These are phyloP conservation scores for Penicillium sp. DNA, from an alignment of 2,329 filamentous ascomycete species.

Conservation along the genomic window DNA sequence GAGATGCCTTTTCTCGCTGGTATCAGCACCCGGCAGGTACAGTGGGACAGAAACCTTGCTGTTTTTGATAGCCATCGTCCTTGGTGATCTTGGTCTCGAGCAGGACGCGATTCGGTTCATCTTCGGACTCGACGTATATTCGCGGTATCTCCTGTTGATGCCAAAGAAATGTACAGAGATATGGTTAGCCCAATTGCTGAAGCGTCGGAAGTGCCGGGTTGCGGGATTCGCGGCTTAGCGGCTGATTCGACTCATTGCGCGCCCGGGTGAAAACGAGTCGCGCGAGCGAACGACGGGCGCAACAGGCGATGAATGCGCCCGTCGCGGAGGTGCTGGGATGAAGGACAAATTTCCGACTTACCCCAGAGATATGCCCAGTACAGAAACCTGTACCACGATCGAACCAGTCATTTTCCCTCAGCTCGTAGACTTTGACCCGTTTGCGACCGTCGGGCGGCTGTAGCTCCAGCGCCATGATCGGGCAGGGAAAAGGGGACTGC, in stretches of 20 bases:
- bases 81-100: constrained; percentile 88
- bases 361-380: constrained; percentile 72
- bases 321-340: not conserved
- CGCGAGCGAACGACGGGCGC: constrained; percentile 18
- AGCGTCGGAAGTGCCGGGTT: constrained; percentile 3
- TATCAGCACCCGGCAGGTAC: constrained; percentile 23
- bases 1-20: constrained; percentile 8
- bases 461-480: constrained; percentile 53
- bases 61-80: constrained; percentile 96
- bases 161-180: constrained; percentile 22
- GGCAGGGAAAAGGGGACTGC: constrained; percentile 38
- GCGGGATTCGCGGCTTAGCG: constrained; percentile 5
- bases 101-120: constrained; percentile 79
- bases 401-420: constrained; percentile 99
- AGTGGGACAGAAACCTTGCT: constrained; percentile 71
- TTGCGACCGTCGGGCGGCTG: constrained; percentile 55
- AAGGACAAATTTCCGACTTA: constrained; percentile 52
- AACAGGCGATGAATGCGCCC: constrained; percentile 1
- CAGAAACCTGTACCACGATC: constrained; percentile 97
- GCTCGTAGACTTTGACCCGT: constrained; percentile 97
- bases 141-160: constrained; percentile 71
- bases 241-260: constrained; percentile 15
- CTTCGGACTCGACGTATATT: constrained; percentile 91
- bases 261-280: constrained; percentile 16
- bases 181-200: constrained; percentile 1